Conservation (phyloP, 208 protist genomes). For the Leptomonas pyrrhocoris region DNA sequence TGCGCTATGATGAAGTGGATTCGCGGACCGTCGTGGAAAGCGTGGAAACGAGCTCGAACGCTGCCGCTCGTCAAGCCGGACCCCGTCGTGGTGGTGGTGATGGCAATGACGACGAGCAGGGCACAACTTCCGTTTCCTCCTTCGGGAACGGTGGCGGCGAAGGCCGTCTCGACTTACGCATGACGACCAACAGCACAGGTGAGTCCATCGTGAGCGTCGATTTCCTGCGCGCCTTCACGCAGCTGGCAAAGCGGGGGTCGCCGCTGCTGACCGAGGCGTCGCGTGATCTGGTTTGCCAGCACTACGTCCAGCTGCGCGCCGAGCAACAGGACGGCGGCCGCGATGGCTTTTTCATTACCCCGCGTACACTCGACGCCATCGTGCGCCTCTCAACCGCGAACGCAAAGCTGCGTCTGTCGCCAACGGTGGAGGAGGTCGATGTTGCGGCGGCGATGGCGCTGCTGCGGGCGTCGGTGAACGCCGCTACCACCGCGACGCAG, state of each 20-base stretch:
- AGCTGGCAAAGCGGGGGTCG: conserved; percentile 84
- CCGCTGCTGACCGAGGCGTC: conserved; percentile 90
- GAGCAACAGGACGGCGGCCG: conserved; percentile 76
- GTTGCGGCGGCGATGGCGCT: conserved; percentile 88
- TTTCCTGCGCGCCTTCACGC: conserved; percentile 98
- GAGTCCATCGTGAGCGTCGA: conserved; percentile 92
- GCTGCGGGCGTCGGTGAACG: conserved; percentile 82
- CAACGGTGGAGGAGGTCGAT: conserved; percentile 84
- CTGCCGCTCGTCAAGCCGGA: not conserved
- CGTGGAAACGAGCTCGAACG: conserved; percentile 41
- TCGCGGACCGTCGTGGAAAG: conserved; percentile 77
- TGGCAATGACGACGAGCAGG: not conserved
- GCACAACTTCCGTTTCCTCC: not conserved
- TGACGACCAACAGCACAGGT: conserved; percentile 83
- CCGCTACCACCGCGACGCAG: conserved; percentile 66
- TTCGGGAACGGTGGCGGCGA: conserved; percentile 1
- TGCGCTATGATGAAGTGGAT: conserved; percentile 55
- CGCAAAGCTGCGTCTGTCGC: conserved; percentile 93
- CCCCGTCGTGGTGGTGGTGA: not conserved
- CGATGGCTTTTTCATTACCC: conserved; percentile 93
- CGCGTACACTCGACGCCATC: conserved; percentile 97
- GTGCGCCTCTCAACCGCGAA: conserved; percentile 96
- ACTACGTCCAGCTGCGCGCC: conserved; percentile 92
- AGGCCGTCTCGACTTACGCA: conserved; percentile 56
- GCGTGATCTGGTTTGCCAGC: conserved; percentile 78